phyloP scores from a whole-genome alignment of 768 basidiomycete species.

The Tricholoma flavovirens region DNA sequence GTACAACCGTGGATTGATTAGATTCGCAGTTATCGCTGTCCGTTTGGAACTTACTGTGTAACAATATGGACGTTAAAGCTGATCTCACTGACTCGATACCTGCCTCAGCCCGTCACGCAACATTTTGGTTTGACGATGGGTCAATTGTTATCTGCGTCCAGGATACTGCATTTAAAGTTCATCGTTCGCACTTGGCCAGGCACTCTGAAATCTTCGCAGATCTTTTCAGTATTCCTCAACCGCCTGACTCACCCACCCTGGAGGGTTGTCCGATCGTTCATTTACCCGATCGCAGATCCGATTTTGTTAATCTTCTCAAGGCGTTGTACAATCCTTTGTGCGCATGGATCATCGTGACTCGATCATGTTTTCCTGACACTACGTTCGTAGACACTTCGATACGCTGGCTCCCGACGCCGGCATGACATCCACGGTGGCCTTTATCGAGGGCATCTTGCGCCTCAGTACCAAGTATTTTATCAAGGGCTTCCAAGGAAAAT shows the following conservation, averaged over 20 bases:
- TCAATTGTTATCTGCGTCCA: conserved; percentile 9
- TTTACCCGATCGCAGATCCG: conserved; percentile 7
- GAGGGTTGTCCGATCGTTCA: conserved; percentile 14
- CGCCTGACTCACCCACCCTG: conserved; percentile 1
- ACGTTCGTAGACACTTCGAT: background rate
- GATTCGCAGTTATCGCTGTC: no score
- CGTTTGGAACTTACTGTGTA: no score
- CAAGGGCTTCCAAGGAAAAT: background rate
- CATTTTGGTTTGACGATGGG: conserved; percentile 12
- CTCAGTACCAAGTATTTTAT: background rate
- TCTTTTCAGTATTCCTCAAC: conserved; percentile 14
- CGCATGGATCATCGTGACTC: background rate
- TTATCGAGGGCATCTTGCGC: background rate
- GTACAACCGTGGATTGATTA: no score
- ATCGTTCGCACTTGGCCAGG: conserved; percentile 9
- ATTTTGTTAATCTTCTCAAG: conserved; percentile 9
- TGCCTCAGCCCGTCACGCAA: background rate
- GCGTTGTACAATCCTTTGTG: conserved; percentile 8
- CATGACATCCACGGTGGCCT: background rate
- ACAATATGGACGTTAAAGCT: no score
- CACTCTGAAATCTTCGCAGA: conserved; percentile 15
- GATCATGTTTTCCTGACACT: background rate
- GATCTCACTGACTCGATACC: no score
- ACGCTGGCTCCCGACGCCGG: background rate
- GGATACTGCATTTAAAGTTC: conserved; percentile 10